Evolutionary conservation across 1,284 basidiomycete species (phyloP).

Genomic region (Pseudozyma thailandica): DNA sequence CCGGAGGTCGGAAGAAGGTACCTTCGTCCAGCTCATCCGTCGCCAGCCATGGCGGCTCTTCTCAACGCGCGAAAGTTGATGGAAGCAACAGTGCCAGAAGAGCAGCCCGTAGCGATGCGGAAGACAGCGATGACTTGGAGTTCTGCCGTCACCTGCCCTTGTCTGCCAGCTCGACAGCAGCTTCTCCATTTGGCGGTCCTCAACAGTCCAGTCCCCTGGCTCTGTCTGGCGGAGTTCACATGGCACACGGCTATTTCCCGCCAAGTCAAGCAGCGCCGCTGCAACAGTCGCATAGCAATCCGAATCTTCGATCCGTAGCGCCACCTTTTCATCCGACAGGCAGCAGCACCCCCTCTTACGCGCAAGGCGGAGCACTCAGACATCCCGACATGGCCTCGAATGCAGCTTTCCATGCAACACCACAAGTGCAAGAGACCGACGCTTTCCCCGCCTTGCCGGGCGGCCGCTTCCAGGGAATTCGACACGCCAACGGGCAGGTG

Average conservation of each 20-base stretch:
- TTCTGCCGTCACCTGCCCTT: conserved; percentile 30
- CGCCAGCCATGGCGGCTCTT: conserved; percentile 12
- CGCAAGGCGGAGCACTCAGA: conserved; percentile 19
- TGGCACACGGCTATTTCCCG: conserved; percentile 22
- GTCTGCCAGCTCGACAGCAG: not conserved
- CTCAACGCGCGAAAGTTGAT: conserved; percentile 7
- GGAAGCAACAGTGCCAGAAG: not conserved
- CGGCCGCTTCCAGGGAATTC: not conserved
- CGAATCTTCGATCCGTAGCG: conserved; percentile 35
- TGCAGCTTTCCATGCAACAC: not conserved
- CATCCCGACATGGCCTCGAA: conserved; percentile 12
- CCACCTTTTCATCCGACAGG: conserved; percentile 38
- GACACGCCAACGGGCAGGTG: conserved; percentile 1
- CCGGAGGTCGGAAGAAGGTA: conserved; percentile 5
- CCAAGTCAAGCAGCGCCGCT: conserved; percentile 1
- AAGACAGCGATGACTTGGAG: conserved; percentile 29
- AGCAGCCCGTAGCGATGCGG: conserved; percentile 1
- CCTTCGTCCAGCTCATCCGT: conserved; percentile 21
- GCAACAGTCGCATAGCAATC: conserved; percentile 44
- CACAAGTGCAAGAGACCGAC: conserved; percentile 4
- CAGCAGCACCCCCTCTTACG: conserved; percentile 22
- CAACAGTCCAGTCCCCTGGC: conserved; percentile 32
- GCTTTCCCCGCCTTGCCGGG: conserved; percentile 24
- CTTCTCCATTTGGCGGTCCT: conserved; percentile 1
- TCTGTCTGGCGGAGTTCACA: conserved; percentile 4